phyloP scores from a whole-genome alignment of 768 basidiomycete genomes.

The Mycena crocata region DNA sequence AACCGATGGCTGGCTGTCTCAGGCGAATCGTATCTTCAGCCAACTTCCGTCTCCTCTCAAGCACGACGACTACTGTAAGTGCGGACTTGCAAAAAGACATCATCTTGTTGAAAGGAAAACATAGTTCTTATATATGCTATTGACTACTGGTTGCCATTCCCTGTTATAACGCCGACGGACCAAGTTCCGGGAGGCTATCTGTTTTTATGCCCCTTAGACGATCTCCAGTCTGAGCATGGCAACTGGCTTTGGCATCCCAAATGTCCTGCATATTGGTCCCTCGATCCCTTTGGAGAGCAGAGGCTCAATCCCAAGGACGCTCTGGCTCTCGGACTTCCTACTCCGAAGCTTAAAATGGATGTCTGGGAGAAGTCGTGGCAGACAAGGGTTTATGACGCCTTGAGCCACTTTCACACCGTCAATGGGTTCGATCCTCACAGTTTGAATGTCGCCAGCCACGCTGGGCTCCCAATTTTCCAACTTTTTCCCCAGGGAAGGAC shows the following conservation, averaged over 20 bases:
- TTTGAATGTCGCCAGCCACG: too few species aligned
- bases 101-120: neutral
- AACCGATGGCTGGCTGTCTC: neutral
- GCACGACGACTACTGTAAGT: constrained; percentile 5
- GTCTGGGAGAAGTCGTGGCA: too few species aligned
- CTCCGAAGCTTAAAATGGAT: too few species aligned
- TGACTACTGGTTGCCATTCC: neutral
- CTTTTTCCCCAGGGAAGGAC: too few species aligned
- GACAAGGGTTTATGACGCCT: too few species aligned
- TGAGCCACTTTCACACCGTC: too few species aligned
- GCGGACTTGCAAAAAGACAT: neutral
- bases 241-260: neutral
- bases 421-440: too few species aligned
- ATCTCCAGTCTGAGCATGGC: neutral
- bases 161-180: neutral
- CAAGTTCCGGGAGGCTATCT: neutral
- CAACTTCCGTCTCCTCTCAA: neutral
- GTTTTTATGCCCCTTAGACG: constrained; percentile 3
- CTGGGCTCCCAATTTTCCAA: too few species aligned
- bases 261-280: constrained; percentile 13
- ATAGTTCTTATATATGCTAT: neutral
- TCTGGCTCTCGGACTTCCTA: too few species aligned
- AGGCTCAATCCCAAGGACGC: too few species aligned
- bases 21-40: constrained; percentile 4
- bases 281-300: constrained; percentile 12